phyloP scores from a whole-genome alignment of 2,329 filamentous ascomycete species.

The Fusarium sarcochroum region DNA sequence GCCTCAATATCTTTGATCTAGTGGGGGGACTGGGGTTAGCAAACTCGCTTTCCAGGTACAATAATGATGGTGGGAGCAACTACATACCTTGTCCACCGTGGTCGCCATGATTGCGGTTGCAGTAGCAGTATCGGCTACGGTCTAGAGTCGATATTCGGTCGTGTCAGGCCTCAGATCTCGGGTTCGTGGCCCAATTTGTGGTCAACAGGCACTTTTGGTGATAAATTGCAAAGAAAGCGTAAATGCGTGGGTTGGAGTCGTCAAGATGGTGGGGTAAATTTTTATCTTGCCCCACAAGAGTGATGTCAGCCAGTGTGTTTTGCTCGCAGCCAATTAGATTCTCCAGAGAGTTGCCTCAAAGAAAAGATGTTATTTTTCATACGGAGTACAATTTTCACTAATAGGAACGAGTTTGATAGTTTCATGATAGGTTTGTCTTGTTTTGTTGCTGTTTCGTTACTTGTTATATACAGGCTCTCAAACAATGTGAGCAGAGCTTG shows the following conservation, averaged over 20 bases:
- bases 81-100: constrained; percentile 91
- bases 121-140: constrained; percentile 23
- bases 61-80: constrained; percentile 13
- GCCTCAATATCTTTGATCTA: constrained; percentile 97
- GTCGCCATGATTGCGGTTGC: constrained; percentile 82
- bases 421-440: neutral
- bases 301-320: constrained; percentile 52
- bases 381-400: too few relatives aligned
- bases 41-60: constrained; percentile 20
- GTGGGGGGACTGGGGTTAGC: constrained; percentile 54
- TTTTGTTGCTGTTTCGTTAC: constrained; percentile 28
- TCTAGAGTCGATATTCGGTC: constrained; percentile 23
- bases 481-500: constrained; percentile 10
- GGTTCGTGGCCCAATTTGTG: constrained; percentile 37
- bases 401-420: neutral
- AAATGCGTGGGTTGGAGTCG: constrained; percentile 44
- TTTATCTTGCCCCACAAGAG: constrained; percentile 48
- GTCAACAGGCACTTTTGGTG: constrained; percentile 39
- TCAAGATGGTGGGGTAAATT: constrained; percentile 58
- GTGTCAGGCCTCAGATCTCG: constrained; percentile 37
- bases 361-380: too few relatives aligned
- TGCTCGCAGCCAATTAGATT: constrained; percentile 28
- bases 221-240: constrained; percentile 43
- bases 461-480: constrained; percentile 31
- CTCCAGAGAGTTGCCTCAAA: constrained; percentile 1